phyloP scores from a whole-genome alignment of 768 basidiomycete species.

The Xerocomellus chrysenteron region DNA sequence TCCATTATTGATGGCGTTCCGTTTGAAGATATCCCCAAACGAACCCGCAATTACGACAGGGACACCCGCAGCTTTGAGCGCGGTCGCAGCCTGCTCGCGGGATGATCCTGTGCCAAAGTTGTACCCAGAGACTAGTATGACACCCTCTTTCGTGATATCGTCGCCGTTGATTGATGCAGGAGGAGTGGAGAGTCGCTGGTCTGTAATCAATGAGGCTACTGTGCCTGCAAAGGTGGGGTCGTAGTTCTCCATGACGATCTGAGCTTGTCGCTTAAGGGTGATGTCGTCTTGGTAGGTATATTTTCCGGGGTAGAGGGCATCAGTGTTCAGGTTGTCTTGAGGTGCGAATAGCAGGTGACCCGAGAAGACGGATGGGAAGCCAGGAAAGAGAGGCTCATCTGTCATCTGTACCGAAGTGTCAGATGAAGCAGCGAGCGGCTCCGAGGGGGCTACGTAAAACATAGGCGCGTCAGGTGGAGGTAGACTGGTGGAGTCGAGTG shows the following conservation, averaged over 20 bases:
- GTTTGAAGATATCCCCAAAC: conserved; percentile 99
- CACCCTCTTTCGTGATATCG: conserved; percentile 50
- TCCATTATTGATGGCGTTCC: conserved; percentile 98
- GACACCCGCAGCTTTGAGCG: conserved; percentile 90
- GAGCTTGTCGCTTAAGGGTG: conserved; percentile 88
- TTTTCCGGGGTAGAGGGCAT: conserved; percentile 98
- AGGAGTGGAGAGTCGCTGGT: conserved; percentile 17
- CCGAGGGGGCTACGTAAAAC: conserved; percentile 50
- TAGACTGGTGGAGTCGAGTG: conserved; percentile 51
- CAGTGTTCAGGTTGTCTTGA: conserved; percentile 97
- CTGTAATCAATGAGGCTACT: conserved; percentile 51
- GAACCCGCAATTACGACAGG: conserved; percentile 96
- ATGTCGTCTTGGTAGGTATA: conserved; percentile 99
- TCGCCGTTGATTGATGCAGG: conserved; percentile 10
- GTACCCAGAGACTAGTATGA: conserved; percentile 87
- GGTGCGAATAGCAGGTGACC: conserved; percentile 91
- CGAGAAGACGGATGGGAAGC: conserved; percentile 80
- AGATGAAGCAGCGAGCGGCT: conserved; percentile 29
- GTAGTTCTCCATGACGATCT: conserved; percentile 99
- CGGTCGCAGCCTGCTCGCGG: conserved; percentile 97
- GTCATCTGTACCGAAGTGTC: conserved; percentile 25
- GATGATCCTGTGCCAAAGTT: conserved; percentile 99
- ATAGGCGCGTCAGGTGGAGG: conserved; percentile 54
- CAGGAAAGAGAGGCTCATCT: conserved; percentile 68
- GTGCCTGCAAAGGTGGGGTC: conserved; percentile 81